These are phyloP conservation scores for Cenococcum geophilum DNA, from an alignment of 495 filamentous ascomycete genomes.

Conservation along the genomic window DNA sequence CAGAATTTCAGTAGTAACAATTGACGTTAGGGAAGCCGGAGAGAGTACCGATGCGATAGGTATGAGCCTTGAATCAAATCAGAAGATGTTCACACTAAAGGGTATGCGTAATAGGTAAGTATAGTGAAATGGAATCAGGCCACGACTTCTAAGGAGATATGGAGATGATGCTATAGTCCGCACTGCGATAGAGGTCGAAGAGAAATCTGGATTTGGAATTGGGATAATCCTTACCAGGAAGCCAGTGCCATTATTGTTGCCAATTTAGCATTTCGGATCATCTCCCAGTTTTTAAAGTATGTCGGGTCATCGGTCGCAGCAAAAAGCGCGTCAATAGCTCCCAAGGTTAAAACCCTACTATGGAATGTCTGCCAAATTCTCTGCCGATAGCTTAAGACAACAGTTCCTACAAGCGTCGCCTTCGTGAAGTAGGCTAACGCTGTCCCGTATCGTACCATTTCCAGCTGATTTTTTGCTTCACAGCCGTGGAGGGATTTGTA, in stretches of 20 bases:
- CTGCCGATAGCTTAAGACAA: constrained; percentile 38
- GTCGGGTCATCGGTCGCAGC: constrained; percentile 39
- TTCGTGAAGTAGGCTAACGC: constrained; percentile 41
- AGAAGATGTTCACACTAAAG: too few relatives aligned
- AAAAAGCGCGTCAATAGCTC: constrained; percentile 38
- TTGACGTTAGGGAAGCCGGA: constrained; percentile 37
- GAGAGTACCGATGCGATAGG: constrained; percentile 40
- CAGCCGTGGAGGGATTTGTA: constrained; percentile 32
- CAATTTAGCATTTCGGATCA: constrained; percentile 35
- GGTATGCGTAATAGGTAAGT: too few relatives aligned
- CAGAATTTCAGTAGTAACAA: constrained; percentile 17
- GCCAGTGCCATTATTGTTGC: constrained; percentile 37
- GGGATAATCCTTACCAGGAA: constrained; percentile 20
- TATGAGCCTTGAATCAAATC: constrained; percentile 31
- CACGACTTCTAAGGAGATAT: too few relatives aligned
- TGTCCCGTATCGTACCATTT: constrained; percentile 35
- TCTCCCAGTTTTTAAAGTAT: constrained; percentile 35
- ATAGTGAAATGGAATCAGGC: too few relatives aligned
- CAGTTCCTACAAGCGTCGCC: constrained; percentile 36
- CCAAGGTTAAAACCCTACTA: constrained; percentile 32
- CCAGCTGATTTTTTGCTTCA: constrained; percentile 33
- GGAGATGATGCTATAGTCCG: too few relatives aligned
- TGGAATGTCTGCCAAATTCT: constrained; percentile 40
- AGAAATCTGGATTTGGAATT: too few relatives aligned
- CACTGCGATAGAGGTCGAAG: too few relatives aligned